Evolutionary conservation across 805 yeast genomes (phyloP), one percentile per base, ranked within the genome.

Genomic region (Starmerella potacharoeniae): DNA sequence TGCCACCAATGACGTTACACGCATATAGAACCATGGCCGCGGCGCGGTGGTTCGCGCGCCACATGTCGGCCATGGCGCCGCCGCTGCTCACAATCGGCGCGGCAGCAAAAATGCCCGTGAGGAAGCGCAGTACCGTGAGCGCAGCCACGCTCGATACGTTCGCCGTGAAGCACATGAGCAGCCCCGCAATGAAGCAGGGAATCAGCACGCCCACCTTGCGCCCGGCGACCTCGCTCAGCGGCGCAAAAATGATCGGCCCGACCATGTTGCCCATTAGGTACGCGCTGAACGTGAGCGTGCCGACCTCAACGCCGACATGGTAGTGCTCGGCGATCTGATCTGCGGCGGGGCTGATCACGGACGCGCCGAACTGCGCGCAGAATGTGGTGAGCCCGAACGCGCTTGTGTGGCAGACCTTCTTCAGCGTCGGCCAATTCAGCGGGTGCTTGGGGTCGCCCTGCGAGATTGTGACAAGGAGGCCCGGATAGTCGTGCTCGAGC

Each of bases 61-160:
- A 82, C 51, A 82, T 66, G 66, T 82, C 86, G 2, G 84, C 81
- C 68, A 80, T 67, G 10, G 75, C 76, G 33, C 84, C 86, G 8
- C 86, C 85, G 4, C 79, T 65, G 28, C 79, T 78, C n/a, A 78
- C 84, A 46, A 81, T 71, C 0, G 84, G 82, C 3, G 84, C 82
- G 5, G 82, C 80, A 2, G 83, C 80, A 62, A 79, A 72, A 54
- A 83, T 58, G 80, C 73, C 61, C 79, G 84, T 71, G 76, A 81
- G 3, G 74, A 77, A 64, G 75, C 79, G 9, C 79, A 84, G 64
- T 71, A 64, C 65, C 29, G 57, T 35, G 7, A 61, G 55, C 11
- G 66, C 65, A 48, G 76, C 73, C 16, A 78, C 52, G 10, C 76
- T 74, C 63, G 75, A 76, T 1, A 82, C 82, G 33, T 56, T 56